Evolutionary conservation across 345 rosid species (phyloP).

Genomic region (Hibiscus syriacus): DNA sequence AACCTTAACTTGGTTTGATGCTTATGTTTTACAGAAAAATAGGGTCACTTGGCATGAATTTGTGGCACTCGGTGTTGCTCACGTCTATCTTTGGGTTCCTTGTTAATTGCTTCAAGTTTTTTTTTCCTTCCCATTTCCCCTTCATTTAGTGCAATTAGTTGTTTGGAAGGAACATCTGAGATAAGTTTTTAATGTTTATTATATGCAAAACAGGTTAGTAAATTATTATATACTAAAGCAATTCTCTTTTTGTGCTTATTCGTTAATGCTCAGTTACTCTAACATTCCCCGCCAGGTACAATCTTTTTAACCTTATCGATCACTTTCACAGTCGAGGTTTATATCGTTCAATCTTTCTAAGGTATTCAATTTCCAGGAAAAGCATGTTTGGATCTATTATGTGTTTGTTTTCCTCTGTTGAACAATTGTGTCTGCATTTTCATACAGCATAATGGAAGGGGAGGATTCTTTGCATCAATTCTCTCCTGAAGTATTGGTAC

Average conservation of each 20-base stretch:
- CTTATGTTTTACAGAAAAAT: too few relatives aligned
- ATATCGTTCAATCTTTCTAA: conserved; percentile 66
- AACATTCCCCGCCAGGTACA: conserved; percentile 55
- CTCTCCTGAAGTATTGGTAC: conserved; percentile 82
- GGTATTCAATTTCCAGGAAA: conserved; percentile 29
- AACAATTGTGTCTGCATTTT: conserved; percentile 9
- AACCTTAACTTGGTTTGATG: too few relatives aligned
- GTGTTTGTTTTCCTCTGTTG: not conserved
- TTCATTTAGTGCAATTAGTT: too few relatives aligned
- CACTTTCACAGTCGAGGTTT: conserved; percentile 83
- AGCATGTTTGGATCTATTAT: not conserved
- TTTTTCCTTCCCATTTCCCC: not conserved
- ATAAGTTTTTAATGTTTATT: not conserved
- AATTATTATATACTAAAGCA: not conserved
- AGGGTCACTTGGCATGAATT: too few relatives aligned
- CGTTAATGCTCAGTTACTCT: conserved; percentile 9
- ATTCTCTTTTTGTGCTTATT: not conserved
- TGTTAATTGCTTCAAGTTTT: too few relatives aligned
- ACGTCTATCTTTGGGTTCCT: too few relatives aligned
- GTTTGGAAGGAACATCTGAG: too few relatives aligned
- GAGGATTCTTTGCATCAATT: conserved; percentile 62
- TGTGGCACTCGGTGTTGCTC: too few relatives aligned
- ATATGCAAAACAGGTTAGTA: not conserved
- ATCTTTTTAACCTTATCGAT: conserved; percentile 73
- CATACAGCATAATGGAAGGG: conserved; percentile 88